Percentiles rank a stretch among this genome's conserved stretches.
These are phyloP conservation scores for Lecanicillium sp. DNA, from an alignment of 2,329 filamentous ascomycete genomes.

Conservation along the genomic window DNA sequence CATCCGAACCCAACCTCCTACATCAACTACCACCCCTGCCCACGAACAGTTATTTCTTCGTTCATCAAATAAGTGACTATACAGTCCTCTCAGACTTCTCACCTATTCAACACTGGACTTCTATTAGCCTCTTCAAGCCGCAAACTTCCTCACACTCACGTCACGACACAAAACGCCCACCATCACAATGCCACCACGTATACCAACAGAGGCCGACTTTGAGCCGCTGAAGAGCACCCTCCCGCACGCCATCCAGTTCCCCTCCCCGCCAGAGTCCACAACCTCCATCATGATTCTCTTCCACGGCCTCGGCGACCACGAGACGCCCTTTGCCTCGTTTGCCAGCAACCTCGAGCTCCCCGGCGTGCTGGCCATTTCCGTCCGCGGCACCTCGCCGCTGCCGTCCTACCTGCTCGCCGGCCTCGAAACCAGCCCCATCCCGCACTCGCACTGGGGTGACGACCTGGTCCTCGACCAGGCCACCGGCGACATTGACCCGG, in stretches of 20 bases:
- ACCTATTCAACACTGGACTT: no score
- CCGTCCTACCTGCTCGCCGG: constrained; percentile 53
- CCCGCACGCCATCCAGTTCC: constrained; percentile 39
- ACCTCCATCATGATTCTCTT: constrained; percentile 74
- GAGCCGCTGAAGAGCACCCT: constrained; percentile 31
- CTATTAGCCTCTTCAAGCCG: no score
- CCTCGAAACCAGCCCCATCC: constrained; percentile 25
- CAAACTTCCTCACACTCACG: no score
- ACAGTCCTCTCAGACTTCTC: no score
- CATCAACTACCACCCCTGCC: no score
- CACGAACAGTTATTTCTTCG: no score
- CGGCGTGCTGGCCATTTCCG: constrained; percentile 66
- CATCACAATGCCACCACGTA: constrained; percentile 34
- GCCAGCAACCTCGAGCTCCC: constrained; percentile 64
- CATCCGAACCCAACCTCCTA: no score
- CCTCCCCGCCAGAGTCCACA: constrained; percentile 49
- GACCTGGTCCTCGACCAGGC: constrained; percentile 47
- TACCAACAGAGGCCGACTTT: constrained; percentile 46
- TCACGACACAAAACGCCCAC: no score
- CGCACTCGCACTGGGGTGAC: constrained; percentile 57
- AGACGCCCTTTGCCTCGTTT: constrained; percentile 60
- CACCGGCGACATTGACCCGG: constrained; percentile 49
- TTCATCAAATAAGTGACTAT: no score
- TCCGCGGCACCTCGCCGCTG: constrained; percentile 63
- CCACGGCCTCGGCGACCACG: constrained; percentile 76